Percentiles rank a stretch among this genome's conserved stretches.
Evolutionary conservation across 2,329 filamentous ascomycete genomes (phyloP).

Genomic region (Penicillium psychrosexuale): DNA sequence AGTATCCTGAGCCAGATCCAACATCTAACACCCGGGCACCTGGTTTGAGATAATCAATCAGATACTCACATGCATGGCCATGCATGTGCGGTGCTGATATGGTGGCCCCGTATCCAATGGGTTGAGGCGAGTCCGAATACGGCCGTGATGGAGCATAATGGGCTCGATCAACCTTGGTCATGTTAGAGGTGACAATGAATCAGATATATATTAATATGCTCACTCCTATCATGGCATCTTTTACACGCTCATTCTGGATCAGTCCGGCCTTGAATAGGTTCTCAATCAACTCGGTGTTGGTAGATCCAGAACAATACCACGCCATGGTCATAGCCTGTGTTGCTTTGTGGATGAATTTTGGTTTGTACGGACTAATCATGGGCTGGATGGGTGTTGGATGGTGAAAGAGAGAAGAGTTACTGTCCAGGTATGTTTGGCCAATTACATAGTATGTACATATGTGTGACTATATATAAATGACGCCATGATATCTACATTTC

Average conservation of each 20-base stretch:
- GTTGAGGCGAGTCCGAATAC: slow-evolving; percentile 70
- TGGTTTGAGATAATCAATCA: slow-evolving; percentile 57
- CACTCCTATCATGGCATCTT: slow-evolving; percentile 75
- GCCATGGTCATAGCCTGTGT: slow-evolving; percentile 61
- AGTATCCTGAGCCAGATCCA: slow-evolving; percentile 73
- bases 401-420: no score
- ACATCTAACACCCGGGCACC: slow-evolving; percentile 65
- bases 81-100: slow-evolving; percentile 75
- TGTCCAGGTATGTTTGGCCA: neutral
- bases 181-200: slow-evolving; percentile 11
- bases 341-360: neutral
- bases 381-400: neutral
- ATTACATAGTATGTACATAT: slow-evolving; percentile 1
- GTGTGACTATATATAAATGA: slow-evolving; percentile 3
- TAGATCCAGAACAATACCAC: slow-evolving; percentile 76
- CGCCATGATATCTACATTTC: neutral
- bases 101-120: slow-evolving; percentile 65
- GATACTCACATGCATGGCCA: slow-evolving; percentile 60
- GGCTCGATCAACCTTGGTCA: slow-evolving; percentile 72
- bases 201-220: slow-evolving; percentile 6
- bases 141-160: slow-evolving; percentile 71
- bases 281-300: slow-evolving; percentile 71
- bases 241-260: slow-evolving; percentile 69
- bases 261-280: slow-evolving; percentile 72
- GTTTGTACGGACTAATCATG: neutral